Evolutionary conservation across 441 rosid genomes (phyloP).

Genomic region (Pelargonium citronellum): DNA sequence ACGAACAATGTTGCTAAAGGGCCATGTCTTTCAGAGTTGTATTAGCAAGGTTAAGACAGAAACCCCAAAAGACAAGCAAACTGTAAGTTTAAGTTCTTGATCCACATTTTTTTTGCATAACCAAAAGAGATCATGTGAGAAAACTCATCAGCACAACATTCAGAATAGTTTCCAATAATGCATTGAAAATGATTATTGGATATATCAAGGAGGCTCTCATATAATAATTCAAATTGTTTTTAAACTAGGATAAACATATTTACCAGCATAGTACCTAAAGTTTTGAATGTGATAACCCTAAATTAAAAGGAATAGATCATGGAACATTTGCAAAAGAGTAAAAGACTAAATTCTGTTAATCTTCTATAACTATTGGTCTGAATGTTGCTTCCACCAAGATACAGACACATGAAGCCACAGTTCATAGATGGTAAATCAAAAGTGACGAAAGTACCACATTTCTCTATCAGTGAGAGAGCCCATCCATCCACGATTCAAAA

Average conservation of each 20-base stretch:
- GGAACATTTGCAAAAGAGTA: not conserved
- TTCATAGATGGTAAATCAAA: not conserved
- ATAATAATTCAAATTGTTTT: not conserved
- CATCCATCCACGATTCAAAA: not conserved
- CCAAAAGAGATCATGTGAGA: too few relatives aligned
- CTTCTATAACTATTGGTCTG: not conserved
- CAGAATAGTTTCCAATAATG: not conserved
- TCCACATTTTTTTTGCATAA: too few relatives aligned
- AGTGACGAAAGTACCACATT: not conserved
- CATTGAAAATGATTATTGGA: not conserved
- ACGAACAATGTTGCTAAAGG: too few relatives aligned
- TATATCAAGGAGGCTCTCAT: constrained; percentile 1
- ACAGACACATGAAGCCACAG: not conserved
- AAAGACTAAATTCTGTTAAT: not conserved
- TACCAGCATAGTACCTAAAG: not conserved
- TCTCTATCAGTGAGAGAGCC: constrained; percentile 1
- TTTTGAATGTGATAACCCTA: not conserved
- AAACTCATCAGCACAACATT: too few relatives aligned
- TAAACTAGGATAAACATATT: not conserved
- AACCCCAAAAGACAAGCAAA: too few relatives aligned
- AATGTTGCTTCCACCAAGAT: not conserved
- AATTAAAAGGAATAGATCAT: not conserved
- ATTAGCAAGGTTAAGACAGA: too few relatives aligned
- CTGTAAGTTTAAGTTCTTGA: too few relatives aligned
- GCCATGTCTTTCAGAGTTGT: too few relatives aligned